Percentiles rank a stretch among this genome's conserved stretches.
Conservation (phyloP, 768 basidiomycete genomes). For the Antrodiella citrinella region DNA sequence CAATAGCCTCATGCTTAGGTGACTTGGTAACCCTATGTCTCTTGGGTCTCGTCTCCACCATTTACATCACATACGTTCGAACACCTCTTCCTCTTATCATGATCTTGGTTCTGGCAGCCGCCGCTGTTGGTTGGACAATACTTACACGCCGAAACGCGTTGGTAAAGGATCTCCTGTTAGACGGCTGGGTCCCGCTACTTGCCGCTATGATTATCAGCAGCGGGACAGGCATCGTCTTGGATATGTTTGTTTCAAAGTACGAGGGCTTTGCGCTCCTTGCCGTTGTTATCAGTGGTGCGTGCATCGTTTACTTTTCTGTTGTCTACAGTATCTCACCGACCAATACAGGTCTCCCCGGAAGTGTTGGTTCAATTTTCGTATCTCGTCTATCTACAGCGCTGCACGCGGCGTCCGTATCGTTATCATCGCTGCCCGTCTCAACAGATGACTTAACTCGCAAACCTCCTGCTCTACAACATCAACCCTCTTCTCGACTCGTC, state of each 20-base stretch:
- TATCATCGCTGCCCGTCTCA: slow-evolving; percentile 14
- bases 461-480: slow-evolving; percentile 10
- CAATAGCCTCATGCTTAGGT: slow-evolving; percentile 86
- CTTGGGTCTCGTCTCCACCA: slow-evolving; percentile 63
- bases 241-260: slow-evolving; percentile 80
- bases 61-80: slow-evolving; percentile 59
- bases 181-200: slow-evolving; percentile 89
- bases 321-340: background rate
- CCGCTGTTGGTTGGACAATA: slow-evolving; percentile 40
- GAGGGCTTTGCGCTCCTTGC: slow-evolving; percentile 84
- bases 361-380: slow-evolving; percentile 84
- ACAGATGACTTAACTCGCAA: slow-evolving; percentile 5
- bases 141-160: slow-evolving; percentile 58
- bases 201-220: slow-evolving; percentile 85
- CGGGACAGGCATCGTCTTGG: slow-evolving; percentile 86
- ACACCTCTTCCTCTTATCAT: slow-evolving; percentile 57
- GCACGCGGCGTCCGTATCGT: slow-evolving; percentile 46
- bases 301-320: background rate
- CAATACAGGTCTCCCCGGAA: slow-evolving; percentile 67
- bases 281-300: slow-evolving; percentile 77
- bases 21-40: slow-evolving; percentile 87
- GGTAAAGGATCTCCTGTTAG: slow-evolving; percentile 63
- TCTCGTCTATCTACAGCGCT: slow-evolving; percentile 86
- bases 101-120: slow-evolving; percentile 39
- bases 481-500: slow-evolving; percentile 41